These are phyloP conservation scores for Ceratocystis cacaofunesta DNA, from an alignment of 2,329 filamentous ascomycete genomes.

Conservation along the genomic window DNA sequence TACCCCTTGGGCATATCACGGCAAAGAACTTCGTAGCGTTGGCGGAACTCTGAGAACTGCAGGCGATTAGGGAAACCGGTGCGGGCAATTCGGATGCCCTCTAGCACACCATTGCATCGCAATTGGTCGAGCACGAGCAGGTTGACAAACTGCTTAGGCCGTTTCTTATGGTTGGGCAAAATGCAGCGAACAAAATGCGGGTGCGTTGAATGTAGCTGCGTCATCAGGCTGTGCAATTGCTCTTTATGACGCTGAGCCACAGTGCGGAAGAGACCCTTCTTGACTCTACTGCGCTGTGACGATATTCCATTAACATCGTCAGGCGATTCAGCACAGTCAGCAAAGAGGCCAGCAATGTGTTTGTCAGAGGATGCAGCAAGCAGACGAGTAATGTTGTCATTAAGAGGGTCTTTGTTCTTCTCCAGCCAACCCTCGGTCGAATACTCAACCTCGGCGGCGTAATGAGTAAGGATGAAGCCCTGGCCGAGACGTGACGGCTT, in stretches of 20 bases:
- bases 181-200: constrained; percentile 98
- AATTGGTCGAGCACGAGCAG: constrained; percentile 91
- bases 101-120: constrained; percentile 97
- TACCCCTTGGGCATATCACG: constrained; percentile 77
- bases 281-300: constrained; percentile 58
- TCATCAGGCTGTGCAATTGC: constrained; percentile 92
- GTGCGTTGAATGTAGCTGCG: constrained; percentile 84
- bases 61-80: constrained; percentile 94
- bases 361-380: constrained; percentile 68
- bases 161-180: constrained; percentile 93
- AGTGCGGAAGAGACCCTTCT: constrained; percentile 92
- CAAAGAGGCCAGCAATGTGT: constrained; percentile 72
- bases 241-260: constrained; percentile 96
- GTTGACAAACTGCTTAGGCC: constrained; percentile 80
- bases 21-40: constrained; percentile 90
- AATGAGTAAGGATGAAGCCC: constrained; percentile 92
- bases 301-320: constrained; percentile 50
- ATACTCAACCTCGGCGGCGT: constrained; percentile 95
- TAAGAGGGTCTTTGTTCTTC: constrained; percentile 97
- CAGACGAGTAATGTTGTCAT: constrained; percentile 88
- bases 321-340: constrained; percentile 71
- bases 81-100: constrained; percentile 90
- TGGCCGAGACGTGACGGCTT: constrained; percentile 73
- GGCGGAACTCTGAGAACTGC: constrained; percentile 82
- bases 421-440: constrained; percentile 89